Base-by-base conservation (phyloP, 768 basidiomycete species). In the Coprinellus micaceus region DNA sequence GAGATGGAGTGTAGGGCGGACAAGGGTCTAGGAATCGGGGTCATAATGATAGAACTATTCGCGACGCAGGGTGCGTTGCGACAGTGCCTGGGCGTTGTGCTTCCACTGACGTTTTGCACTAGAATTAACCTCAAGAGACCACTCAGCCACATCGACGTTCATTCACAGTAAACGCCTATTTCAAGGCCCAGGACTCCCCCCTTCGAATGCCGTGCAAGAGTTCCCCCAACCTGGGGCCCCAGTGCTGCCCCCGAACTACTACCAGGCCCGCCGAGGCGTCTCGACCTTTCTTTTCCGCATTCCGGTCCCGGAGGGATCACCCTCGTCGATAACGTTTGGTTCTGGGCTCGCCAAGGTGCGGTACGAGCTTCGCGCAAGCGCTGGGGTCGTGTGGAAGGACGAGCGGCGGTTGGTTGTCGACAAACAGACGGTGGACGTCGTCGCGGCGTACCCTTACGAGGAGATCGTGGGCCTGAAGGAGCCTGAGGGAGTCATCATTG, bases 281-380 rank as follows among this genome's bases (percentile, higher is more conserved):
- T 88, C 89, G 0, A 88, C 86, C 0, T 94, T 93, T 71, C 77
- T 90, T 49, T 93, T 92, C 68, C 82, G 79, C n/a, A 81, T 93
- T 48, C 86, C 86, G 7, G 61, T 91, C 4, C 90, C 89, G 2
- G 58, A 71, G 5, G 77, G 84, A 0, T 83, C 84, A 0, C 91
- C 91, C 0, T 80, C 87, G 0, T 83, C 89, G 0, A 84, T 91
- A 56, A 76, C 73, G 57, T 91, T 93, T 58, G 88, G 85, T 11
- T 77, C 79, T 3, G 85, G 84, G 2, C 75, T 89, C 1, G 91
- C 89, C 0, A 75, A 74, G 39, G 80, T 91, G 6, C 76, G 78
- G 43, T 94, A 94, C 64, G 86, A 91, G 67, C 73, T 91, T 22
- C 78, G 83, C 13, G 89, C 86, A 0, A 86, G 82, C 56, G 86